Evolutionary conservation across 192 early-diverging fungal species (phyloP).

Genomic region (Gamsiella multidivaricata): DNA sequence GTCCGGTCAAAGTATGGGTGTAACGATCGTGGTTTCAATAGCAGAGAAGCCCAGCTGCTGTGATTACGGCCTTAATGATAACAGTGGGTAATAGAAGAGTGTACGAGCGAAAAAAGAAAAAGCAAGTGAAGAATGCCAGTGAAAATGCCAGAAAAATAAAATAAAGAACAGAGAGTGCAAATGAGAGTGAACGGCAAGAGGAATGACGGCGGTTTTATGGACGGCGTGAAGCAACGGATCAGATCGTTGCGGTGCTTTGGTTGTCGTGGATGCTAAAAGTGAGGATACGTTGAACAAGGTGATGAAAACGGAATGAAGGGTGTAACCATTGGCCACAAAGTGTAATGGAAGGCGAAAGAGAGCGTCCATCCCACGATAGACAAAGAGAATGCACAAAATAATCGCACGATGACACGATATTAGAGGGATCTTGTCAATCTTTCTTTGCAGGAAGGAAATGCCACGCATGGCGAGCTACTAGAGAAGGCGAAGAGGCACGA

Average conservation of each 20-base stretch:
- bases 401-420: slow-evolving; percentile 43
- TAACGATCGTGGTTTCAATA: too few species aligned
- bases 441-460: not conserved
- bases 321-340: too few species aligned
- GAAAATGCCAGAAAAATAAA: not conserved
- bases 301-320: too few species aligned
- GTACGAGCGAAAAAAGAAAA: not conserved
- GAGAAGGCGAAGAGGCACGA: not conserved
- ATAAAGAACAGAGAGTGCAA: not conserved
- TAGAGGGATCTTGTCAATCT: slow-evolving; percentile 27
- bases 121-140: not conserved
- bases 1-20: too few species aligned
- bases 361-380: too few species aligned
- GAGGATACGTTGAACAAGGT: too few species aligned
- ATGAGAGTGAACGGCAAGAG: not conserved
- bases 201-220: not conserved
- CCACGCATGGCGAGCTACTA: too few species aligned
- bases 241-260: not conserved
- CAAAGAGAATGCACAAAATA: not conserved
- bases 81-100: not conserved
- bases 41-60: too few species aligned
- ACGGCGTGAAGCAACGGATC: not conserved
- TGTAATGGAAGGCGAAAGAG: slow-evolving; percentile 1
- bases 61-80: too few species aligned
- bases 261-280: not conserved